Evolutionary conservation across 495 filamentous ascomycete genomes (phyloP).

Genomic region (Symbiotaphrina buchneri): DNA sequence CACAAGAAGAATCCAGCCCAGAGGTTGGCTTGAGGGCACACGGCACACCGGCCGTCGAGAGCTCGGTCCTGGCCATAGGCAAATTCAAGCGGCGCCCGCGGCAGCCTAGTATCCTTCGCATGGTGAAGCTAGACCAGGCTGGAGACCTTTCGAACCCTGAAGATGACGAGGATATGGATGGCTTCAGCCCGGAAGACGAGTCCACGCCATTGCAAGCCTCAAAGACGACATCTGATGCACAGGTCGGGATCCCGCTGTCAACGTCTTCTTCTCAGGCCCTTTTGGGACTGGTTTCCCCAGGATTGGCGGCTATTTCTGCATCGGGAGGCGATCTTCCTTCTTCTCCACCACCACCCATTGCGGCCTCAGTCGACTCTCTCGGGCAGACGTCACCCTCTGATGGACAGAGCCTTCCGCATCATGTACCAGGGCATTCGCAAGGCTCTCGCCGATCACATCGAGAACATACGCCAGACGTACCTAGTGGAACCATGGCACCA

Average conservation of each 20-base stretch:
- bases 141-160: conserved; percentile 16
- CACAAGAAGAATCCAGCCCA: no score
- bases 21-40: no score
- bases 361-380: not conserved
- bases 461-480: conserved; percentile 13
- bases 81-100: conserved; percentile 42
- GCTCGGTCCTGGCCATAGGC: conserved; percentile 20
- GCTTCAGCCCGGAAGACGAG: conserved; percentile 38
- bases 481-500: conserved; percentile 27
- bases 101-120: conserved; percentile 45
- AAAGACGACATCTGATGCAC: no score
- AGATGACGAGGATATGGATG: conserved; percentile 29
- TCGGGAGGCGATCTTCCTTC: not conserved
- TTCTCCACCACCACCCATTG: not conserved
- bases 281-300: no score
- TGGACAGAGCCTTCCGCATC: no score
- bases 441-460: not conserved
- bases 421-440: no score
- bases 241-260: no score
- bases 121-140: conserved; percentile 29
- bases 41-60: conserved; percentile 30
- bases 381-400: no score
- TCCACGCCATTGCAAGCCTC: conserved; percentile 35
- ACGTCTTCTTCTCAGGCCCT: no score
- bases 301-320: not conserved